Percentiles rank a stretch among this genome's conserved stretches.
Evolutionary conservation across 169 alveolate species (phyloP).

Genomic region (Plasmodium sp.): DNA sequence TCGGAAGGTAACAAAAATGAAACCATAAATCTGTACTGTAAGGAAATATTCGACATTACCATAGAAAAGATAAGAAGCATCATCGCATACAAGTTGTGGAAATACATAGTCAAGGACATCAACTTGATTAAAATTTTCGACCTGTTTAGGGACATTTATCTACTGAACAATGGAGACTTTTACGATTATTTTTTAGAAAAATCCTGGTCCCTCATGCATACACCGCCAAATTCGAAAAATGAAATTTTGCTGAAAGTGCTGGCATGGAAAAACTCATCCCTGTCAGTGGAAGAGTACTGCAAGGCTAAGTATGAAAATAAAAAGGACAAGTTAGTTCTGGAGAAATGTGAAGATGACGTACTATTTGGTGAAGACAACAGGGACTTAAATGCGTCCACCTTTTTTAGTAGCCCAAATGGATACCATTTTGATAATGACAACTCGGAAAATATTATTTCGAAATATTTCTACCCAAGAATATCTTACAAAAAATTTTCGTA

Average conservation of each 20-base stretch:
- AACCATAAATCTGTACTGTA: conserved; percentile 27
- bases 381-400: conserved; percentile 15
- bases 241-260: conserved; percentile 62
- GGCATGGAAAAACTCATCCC: conserved; percentile 72
- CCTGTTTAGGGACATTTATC: conserved; percentile 77
- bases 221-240: conserved; percentile 71
- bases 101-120: conserved; percentile 69
- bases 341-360: conserved; percentile 45
- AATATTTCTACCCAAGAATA: conserved; percentile 73
- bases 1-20: conserved; percentile 32
- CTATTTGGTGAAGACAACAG: conserved; percentile 1
- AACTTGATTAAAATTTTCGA: conserved; percentile 72
- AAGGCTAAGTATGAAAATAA: conserved; percentile 59
- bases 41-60: conserved; percentile 72
- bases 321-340: conserved; percentile 58
- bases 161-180: conserved; percentile 77
- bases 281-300: conserved; percentile 64
- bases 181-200: conserved; percentile 77
- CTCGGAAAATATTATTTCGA: conserved; percentile 67
- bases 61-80: conserved; percentile 77
- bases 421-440: conserved; percentile 35
- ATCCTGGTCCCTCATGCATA: conserved; percentile 78
- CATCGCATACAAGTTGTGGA: conserved; percentile 80
- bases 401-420: conserved; percentile 2
- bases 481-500: conserved; percentile 70